phyloP scores from a whole-genome alignment of 805 yeast species.

The Myxozyma lipomycoides region DNA sequence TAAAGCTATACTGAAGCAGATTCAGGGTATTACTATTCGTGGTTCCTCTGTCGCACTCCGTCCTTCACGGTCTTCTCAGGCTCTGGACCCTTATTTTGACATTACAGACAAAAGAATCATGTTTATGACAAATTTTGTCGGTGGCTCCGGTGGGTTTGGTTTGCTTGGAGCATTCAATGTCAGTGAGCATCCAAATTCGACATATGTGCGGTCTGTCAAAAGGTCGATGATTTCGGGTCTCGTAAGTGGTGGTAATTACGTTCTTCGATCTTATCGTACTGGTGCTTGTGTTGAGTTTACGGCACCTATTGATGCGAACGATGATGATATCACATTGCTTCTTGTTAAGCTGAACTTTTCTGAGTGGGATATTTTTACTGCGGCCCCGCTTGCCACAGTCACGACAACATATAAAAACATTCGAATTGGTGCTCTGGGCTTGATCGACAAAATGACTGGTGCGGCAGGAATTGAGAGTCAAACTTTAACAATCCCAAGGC shows the following conservation, averaged over 20 bases:
- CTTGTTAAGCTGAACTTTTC: constrained; percentile 12
- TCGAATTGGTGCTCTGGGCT: constrained; percentile 23
- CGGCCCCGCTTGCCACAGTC: constrained; percentile 24
- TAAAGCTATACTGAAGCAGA: constrained; percentile 13
- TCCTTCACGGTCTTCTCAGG: constrained; percentile 19
- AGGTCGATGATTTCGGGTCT: constrained; percentile 22
- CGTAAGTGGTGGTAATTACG: constrained; percentile 14
- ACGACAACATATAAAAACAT: constrained; percentile 9
- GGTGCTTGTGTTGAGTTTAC: constrained; percentile 18
- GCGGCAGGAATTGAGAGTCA: constrained; percentile 25
- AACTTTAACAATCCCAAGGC: constrained; percentile 16
- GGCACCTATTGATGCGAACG: constrained; percentile 1
- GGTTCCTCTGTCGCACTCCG: constrained; percentile 19
- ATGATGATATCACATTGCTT: constrained; percentile 8
- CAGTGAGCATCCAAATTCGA: constrained; percentile 6
- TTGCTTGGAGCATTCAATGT: constrained; percentile 24
- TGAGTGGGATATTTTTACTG: constrained; percentile 27
- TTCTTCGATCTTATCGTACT: constrained; percentile 19
- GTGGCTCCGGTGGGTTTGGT: constrained; percentile 28
- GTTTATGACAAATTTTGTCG: constrained; percentile 19
- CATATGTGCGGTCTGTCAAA: constrained; percentile 11
- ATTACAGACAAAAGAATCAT: constrained; percentile 12
- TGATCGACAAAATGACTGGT: constrained; percentile 19
- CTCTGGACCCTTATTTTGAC: constrained; percentile 25
- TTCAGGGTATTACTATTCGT: constrained; percentile 22